Evolutionary conservation across 2,329 filamentous ascomycete genomes (phyloP).

Genomic region (Fusarium sp.): DNA sequence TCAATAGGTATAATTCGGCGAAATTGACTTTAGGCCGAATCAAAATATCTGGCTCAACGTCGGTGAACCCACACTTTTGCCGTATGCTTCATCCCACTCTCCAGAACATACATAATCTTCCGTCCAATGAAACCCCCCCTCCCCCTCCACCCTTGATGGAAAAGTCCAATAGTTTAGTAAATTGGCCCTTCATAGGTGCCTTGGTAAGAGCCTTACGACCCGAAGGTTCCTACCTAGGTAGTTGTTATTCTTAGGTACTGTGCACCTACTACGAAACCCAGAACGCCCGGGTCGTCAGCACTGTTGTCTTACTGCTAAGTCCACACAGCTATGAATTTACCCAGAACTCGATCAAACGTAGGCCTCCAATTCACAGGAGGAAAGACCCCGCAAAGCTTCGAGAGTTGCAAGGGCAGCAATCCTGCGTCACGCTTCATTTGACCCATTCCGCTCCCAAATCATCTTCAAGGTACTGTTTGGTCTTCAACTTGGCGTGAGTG

Average conservation of each 20-base stretch:
- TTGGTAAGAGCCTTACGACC: too few species aligned
- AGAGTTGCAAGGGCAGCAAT: neutral
- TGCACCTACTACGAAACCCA: neutral
- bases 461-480: neutral
- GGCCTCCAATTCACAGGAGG: neutral
- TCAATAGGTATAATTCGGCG: slow-evolving; percentile 2
- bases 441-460: neutral
- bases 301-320: neutral
- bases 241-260: neutral
- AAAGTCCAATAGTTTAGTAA: neutral
- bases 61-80: neutral
- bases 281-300: neutral
- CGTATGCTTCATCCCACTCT: neutral
- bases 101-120: neutral
- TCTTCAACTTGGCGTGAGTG: neutral
- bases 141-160: neutral
- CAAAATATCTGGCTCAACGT: neutral
- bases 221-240: too few species aligned
- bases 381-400: neutral
- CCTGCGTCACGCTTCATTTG: neutral
- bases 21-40: neutral
- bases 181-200: neutral
- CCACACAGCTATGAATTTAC: neutral
- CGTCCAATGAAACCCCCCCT: neutral
- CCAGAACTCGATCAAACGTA: neutral